Conservation (phyloP, 495 filamentous ascomycete species). For the Penicillium riverlandense region DNA sequence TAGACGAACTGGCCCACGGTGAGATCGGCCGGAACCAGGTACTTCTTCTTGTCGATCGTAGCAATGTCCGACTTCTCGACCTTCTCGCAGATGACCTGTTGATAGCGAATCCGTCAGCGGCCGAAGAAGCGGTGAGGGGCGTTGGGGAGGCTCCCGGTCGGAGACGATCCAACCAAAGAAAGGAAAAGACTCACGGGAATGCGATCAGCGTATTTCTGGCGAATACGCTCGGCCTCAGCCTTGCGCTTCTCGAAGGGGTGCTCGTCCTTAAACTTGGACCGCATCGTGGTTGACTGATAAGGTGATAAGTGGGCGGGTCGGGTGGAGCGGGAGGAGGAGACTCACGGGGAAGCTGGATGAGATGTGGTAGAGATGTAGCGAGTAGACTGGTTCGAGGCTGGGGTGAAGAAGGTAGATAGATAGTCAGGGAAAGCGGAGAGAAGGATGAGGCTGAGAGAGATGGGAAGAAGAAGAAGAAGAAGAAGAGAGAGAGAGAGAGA, state of each 20-base stretch:
- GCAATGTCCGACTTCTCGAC: constrained; percentile 99
- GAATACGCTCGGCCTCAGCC: constrained; percentile 97
- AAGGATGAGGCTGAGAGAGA: constrained; percentile 8
- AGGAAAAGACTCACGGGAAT: constrained; percentile 73
- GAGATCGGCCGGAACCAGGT: constrained; percentile 93
- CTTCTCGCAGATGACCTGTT: constrained; percentile 97
- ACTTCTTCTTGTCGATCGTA: constrained; percentile 99
- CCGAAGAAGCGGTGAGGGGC: constrained; percentile 35
- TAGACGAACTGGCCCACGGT: constrained; percentile 99
- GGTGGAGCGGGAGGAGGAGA: constrained; percentile 5
- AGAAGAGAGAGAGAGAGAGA: constrained; percentile 11
- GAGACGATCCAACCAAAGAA: background rate
- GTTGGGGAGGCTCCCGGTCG: background rate
- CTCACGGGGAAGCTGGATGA: constrained; percentile 6
- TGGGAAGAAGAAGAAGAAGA: constrained; percentile 3
- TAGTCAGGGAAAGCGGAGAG: constrained; percentile 7
- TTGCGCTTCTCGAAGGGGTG: constrained; percentile 98
- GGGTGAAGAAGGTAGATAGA: constrained; percentile 1
- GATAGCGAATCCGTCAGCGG: constrained; percentile 17
- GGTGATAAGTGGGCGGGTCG: constrained; percentile 20
- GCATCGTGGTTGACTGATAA: constrained; percentile 55
- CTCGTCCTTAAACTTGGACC: constrained; percentile 99
- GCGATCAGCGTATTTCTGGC: constrained; percentile 97
- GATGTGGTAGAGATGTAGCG: constrained; percentile 4
- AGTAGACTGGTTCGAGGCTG: constrained; percentile 12